Evolutionary conservation across 2,329 filamentous ascomycete genomes (phyloP), one percentile per base, ranked within the genome.

Genomic region (Verticillium albo-atrum): DNA sequence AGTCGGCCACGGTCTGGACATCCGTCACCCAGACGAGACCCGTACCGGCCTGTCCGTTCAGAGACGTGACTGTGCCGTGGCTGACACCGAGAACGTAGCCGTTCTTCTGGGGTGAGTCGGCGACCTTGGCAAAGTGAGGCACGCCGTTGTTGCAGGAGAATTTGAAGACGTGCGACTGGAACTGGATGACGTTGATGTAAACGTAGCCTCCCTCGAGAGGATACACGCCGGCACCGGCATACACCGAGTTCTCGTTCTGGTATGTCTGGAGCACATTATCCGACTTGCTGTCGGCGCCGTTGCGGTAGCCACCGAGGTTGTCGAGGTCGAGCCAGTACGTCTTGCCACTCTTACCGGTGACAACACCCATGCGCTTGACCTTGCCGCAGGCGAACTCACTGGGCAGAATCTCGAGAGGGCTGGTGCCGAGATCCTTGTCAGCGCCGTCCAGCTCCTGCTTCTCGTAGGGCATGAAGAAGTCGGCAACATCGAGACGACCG

Each of bases 21-120:
- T 86, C 83, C 1, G 76, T 79, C 3, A 77, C 77, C 83, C 83
- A 86, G 5, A 84, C 66, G 0, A 86, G 75, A 26, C 82, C 83
- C 2, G 81, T 84, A 3, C 82, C 82, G 2, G 74, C 68, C 63
- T 82, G 74, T 4, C 79, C 79, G 58, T 81, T 76, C 52, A 84
- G 71, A 0, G 82, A 82, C 0, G 83, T 86, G 0, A 79, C 79
- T 0, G 82, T 83, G 20, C 81, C 81, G 61, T 85, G 82, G 28
- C 82, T 78, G 34, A 83, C 80, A 26, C 83, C 83, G 0, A 86
- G 76, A 53, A 80, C 74, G 58, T 79, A 79, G 0, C 82, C 80
- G 56, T 83, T 83, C 37, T 68, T 74, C 20, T 79, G 75, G 0
- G 77, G 74, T 3, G 76, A 79, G 60, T 82, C 76, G 6, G 79